A percentile compares a stretch with the other conserved stretches of the same genome.
These are phyloP conservation scores for Luffa aegyptiaca DNA, from an alignment of 306 rosid genomes.

Conservation along the genomic window DNA sequence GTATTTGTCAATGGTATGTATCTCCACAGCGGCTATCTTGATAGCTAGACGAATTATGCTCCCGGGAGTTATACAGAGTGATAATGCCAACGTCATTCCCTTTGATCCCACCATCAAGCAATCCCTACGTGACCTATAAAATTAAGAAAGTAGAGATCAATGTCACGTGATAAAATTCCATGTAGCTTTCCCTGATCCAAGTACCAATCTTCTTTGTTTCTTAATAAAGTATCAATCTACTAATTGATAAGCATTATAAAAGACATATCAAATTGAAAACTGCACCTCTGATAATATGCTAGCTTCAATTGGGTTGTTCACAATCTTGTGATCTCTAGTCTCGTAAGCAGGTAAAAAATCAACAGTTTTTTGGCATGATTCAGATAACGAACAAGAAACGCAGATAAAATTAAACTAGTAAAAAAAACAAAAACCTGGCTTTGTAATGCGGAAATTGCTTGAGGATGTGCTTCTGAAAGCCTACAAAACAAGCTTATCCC, in stretches of 20 bases:
- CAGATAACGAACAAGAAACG: slow-evolving; percentile 9
- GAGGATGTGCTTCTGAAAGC: slow-evolving; percentile 94
- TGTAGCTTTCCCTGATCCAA: background rate
- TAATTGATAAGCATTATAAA: background rate
- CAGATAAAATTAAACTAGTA: slow-evolving; percentile 6
- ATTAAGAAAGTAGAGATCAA: slow-evolving; percentile 10
- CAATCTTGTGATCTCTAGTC: slow-evolving; percentile 51
- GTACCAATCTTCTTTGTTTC: background rate
- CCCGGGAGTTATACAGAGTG: slow-evolving; percentile 95
- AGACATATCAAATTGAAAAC: background rate
- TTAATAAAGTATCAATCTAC: background rate
- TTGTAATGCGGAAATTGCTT: slow-evolving; percentile 75
- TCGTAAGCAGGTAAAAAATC: slow-evolving; percentile 80
- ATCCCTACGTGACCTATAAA: slow-evolving; percentile 51
- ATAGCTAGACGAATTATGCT: slow-evolving; percentile 49
- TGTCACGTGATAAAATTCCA: background rate
- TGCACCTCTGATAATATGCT: slow-evolving; percentile 61
- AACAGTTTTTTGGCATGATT: slow-evolving; percentile 12
- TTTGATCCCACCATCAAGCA: slow-evolving; percentile 57
- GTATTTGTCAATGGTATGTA: slow-evolving; percentile 93
- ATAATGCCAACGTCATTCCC: slow-evolving; percentile 73
- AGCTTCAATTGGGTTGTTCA: slow-evolving; percentile 82
- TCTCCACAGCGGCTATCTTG: slow-evolving; percentile 53
- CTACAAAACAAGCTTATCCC: slow-evolving; percentile 83
- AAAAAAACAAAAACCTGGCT: slow-evolving; percentile 63